phyloP scores from a whole-genome alignment of 768 basidiomycete genomes.

The Termitomyces sp. region DNA sequence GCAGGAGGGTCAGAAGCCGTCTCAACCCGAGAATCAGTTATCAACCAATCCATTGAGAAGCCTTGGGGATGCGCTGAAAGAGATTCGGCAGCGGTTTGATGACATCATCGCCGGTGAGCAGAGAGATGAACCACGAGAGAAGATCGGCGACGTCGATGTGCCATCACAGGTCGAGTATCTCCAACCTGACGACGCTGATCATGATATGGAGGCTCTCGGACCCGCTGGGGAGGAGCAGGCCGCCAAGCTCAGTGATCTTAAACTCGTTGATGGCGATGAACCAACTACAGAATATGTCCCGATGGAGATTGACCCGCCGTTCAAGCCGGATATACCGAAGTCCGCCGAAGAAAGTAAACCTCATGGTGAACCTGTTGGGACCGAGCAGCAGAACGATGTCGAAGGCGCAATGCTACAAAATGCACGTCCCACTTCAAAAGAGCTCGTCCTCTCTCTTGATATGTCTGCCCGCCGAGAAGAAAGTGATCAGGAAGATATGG shows the following conservation, averaged over 20 bases:
- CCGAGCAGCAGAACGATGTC: constrained; percentile 22
- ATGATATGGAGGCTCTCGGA: constrained; percentile 86
- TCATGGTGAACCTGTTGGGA: constrained; percentile 19
- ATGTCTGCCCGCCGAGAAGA: constrained; percentile 22
- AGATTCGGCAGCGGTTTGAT: constrained; percentile 78
- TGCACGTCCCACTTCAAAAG: constrained; percentile 13
- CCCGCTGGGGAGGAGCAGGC: constrained; percentile 80
- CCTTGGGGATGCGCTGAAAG: constrained; percentile 77
- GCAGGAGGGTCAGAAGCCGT: constrained; percentile 37
- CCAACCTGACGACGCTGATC: constrained; percentile 56
- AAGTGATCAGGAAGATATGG: constrained; percentile 27
- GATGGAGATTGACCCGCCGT: constrained; percentile 43
- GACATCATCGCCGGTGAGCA: constrained; percentile 57
- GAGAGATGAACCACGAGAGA: constrained; percentile 26
- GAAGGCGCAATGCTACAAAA: constrained; percentile 45
- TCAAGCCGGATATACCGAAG: constrained; percentile 21
- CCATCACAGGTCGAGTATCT: constrained; percentile 70
- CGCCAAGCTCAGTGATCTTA: constrained; percentile 77
- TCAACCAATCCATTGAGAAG: constrained; percentile 60
- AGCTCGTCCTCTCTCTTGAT: constrained; percentile 18
- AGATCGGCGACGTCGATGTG: constrained; percentile 29
- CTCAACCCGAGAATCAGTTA: constrained; percentile 32
- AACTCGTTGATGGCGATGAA: constrained; percentile 58
- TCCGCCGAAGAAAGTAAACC: constrained; percentile 14
- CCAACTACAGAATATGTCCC: constrained; percentile 24